phyloP scores from a whole-genome alignment of 257 asterid genomes.

The Nicotiana undulata region DNA sequence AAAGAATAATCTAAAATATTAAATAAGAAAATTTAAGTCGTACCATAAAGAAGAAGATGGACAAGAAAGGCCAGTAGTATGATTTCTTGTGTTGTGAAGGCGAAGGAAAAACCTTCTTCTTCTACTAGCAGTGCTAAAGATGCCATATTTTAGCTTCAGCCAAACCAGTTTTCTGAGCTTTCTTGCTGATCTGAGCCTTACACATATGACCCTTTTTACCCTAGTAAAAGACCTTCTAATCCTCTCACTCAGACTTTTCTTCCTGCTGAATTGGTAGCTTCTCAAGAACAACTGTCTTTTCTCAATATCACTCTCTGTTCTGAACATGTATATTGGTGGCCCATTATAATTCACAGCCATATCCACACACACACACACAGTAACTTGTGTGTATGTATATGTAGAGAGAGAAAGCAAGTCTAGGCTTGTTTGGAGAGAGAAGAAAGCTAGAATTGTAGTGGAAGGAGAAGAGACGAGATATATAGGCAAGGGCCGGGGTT shows the following conservation, averaged over 20 bases:
- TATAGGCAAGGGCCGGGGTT: background rate
- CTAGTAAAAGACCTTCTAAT: conserved; percentile 41
- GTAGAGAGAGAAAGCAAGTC: background rate
- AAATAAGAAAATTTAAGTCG: background rate
- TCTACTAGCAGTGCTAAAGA: conserved; percentile 20
- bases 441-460: background rate
- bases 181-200: conserved; percentile 34
- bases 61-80: background rate
- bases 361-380: conserved; percentile 1
- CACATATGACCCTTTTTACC: conserved; percentile 34
- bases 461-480: background rate
- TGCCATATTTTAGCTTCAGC: conserved; percentile 43
- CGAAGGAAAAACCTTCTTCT: conserved; percentile 30
- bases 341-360: conserved; percentile 24
- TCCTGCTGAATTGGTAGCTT: conserved; percentile 79
- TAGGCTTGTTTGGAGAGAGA: background rate
- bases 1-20: background rate
- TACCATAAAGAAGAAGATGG: conserved; percentile 34
- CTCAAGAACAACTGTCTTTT: conserved; percentile 73
- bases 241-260: conserved; percentile 42
- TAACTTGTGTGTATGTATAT: background rate
- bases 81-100: conserved; percentile 2
- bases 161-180: conserved; percentile 39
- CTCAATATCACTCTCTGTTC: conserved; percentile 38
- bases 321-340: conserved; percentile 25